phyloP scores from a whole-genome alignment of 805 yeast species.

The Saccharomycopsis microspora region DNA sequence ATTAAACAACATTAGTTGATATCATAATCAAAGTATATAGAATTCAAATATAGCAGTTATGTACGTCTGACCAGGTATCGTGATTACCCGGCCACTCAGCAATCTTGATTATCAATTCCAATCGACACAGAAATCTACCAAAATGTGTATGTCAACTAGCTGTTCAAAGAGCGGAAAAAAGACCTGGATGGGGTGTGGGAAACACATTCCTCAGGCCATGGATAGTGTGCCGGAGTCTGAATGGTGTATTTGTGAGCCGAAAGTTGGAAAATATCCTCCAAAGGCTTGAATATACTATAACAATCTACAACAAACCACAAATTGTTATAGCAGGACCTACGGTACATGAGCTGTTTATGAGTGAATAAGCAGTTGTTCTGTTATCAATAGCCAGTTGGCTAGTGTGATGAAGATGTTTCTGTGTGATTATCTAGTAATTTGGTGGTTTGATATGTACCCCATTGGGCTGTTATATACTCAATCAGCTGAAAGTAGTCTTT shows the following conservation, averaged over 20 bases:
- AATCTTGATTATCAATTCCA: no score
- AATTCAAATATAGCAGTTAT: no score
- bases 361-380: not conserved
- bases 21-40: no score
- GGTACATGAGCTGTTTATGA: not conserved
- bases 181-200: constrained; percentile 22
- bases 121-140: not conserved
- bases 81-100: no score
- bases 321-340: not conserved
- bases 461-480: no score
- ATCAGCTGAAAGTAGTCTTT: no score
- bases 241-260: constrained; percentile 20
- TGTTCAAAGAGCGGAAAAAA: not conserved
- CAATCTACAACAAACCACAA: not conserved
- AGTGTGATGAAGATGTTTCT: not conserved
- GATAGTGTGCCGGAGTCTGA: constrained; percentile 16
- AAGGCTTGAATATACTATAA: constrained; percentile 1
- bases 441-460: no score
- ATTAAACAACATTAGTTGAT: no score
- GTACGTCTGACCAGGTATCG: no score
- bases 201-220: constrained; percentile 21
- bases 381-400: not conserved
- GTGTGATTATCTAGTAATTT: no score
- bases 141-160: not conserved
- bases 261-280: constrained; percentile 8